phyloP scores from a whole-genome alignment of 495 filamentous ascomycete species.

The Podospora sp. region DNA sequence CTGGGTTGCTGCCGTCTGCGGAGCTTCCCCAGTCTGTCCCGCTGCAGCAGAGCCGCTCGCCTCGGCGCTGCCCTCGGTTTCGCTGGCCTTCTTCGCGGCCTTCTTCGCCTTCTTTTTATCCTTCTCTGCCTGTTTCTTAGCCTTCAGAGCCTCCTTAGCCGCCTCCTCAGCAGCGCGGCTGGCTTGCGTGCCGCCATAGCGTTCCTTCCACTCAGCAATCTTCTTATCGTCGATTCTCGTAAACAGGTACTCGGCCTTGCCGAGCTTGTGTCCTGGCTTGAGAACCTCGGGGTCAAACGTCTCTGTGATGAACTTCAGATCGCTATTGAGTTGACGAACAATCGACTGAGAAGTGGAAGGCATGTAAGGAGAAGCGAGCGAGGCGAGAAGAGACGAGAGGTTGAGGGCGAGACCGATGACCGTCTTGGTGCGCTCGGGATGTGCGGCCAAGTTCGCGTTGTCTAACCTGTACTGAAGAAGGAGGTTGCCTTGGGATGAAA shows the following conservation, averaged over 20 bases:
- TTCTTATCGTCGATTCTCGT: constrained; percentile 80
- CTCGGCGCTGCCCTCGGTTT: constrained; percentile 8
- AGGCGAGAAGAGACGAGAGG: constrained; percentile 77
- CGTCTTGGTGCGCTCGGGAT: constrained; percentile 72
- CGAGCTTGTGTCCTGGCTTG: constrained; percentile 75
- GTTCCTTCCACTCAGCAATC: constrained; percentile 76
- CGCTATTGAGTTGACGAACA: constrained; percentile 67
- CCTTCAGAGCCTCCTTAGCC: constrained; percentile 31
- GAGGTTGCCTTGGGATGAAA: constrained; percentile 62
- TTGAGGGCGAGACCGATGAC: constrained; percentile 83
- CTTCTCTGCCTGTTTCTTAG: constrained; percentile 32
- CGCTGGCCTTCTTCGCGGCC: constrained; percentile 28
- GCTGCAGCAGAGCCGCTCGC: constrained; percentile 12
- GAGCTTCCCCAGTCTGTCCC: constrained; percentile 13
- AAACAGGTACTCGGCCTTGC: constrained; percentile 82
- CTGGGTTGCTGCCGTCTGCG: constrained; percentile 25
- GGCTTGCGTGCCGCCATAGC: constrained; percentile 76
- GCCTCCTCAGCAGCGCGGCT: constrained; percentile 53
- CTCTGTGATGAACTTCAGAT: constrained; percentile 64
- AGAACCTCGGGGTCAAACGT: constrained; percentile 64
- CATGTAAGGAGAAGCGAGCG: constrained; percentile 79
- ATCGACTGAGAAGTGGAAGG: constrained; percentile 78
- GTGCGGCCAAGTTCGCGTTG: constrained; percentile 67
- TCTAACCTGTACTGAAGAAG: constrained; percentile 85
- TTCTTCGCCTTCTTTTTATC: constrained; percentile 38